These are phyloP conservation scores for Pseudogymnoascus sp. DNA, from an alignment of 2,329 filamentous ascomycete genomes.

Conservation along the genomic window DNA sequence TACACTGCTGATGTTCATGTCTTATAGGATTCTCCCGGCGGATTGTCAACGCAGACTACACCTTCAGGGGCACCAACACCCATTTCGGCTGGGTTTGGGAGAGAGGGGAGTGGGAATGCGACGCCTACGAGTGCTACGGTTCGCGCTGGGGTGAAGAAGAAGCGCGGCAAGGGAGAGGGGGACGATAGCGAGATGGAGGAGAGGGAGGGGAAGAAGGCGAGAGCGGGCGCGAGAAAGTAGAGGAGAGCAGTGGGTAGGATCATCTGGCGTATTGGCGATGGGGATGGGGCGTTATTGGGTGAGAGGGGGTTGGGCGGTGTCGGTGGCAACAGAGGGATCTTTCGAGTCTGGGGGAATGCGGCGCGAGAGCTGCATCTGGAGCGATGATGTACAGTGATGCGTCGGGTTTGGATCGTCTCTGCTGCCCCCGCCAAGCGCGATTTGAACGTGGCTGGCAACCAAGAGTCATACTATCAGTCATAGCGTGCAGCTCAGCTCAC, in stretches of 20 bases:
- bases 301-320: neutral
- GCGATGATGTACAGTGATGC: neutral
- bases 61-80: constrained; percentile 45
- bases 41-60: constrained; percentile 23
- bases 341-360: neutral
- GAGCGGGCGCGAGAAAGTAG: neutral
- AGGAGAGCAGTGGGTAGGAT: neutral
- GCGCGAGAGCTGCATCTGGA: neutral
- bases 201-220: constrained; percentile 34
- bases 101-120: constrained; percentile 38
- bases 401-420: neutral
- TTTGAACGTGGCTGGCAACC: neutral
- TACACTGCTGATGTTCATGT: constrained; percentile 23
- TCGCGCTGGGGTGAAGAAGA: constrained; percentile 35
- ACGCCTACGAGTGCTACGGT: constrained; percentile 47
- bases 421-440: neutral
- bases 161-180: constrained; percentile 30
- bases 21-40: constrained; percentile 22
- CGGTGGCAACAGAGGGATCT: neutral
- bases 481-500: neutral
- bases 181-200: constrained; percentile 53
- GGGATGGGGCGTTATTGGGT: neutral
- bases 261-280: neutral
- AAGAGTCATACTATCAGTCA: constrained; percentile 5
- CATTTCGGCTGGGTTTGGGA: constrained; percentile 44